Conservation (phyloP, 306 rosid species). For the Pyrus betulifolia region DNA sequence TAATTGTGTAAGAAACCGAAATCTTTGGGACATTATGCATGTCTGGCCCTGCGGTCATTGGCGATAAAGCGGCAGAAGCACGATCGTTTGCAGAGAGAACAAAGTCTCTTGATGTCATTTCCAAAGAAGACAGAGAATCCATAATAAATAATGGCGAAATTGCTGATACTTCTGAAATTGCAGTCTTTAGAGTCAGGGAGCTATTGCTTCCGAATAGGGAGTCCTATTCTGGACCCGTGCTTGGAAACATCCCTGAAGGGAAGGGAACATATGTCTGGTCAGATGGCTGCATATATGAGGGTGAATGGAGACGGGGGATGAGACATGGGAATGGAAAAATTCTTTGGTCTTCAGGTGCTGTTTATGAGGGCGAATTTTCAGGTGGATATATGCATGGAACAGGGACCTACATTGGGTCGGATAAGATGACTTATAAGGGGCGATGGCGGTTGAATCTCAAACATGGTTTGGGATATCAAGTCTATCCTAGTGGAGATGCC, state of each 20-base stretch:
- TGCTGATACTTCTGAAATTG: constrained; percentile 47
- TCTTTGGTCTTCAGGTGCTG: constrained; percentile 61
- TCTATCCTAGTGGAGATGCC: constrained; percentile 76
- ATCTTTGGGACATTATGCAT: constrained; percentile 72
- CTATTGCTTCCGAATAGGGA: constrained; percentile 63
- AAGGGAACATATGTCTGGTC: constrained; percentile 79
- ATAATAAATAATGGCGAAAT: constrained; percentile 40
- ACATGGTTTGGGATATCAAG: constrained; percentile 89
- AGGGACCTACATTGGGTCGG: constrained; percentile 57
- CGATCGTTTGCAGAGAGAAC: constrained; percentile 65
- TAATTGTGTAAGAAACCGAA: constrained; percentile 35
- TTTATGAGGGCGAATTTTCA: constrained; percentile 82
- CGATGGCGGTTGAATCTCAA: constrained; percentile 89
- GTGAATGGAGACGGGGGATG: constrained; percentile 99
- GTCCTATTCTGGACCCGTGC: constrained; percentile 68
- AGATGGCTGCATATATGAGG: constrained; percentile 82
- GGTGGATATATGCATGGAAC: constrained; percentile 90
- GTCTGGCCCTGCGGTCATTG: constrained; percentile 92
- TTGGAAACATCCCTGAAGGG: constrained; percentile 79
- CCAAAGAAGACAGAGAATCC: constrained; percentile 31
- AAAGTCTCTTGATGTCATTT: constrained; percentile 55
- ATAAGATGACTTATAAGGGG: constrained; percentile 65
- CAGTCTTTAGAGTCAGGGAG: constrained; percentile 65
- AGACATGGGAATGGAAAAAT: constrained; percentile 74
- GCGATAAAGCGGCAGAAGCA: constrained; percentile 48